Evolutionary conservation across 2,329 filamentous ascomycete genomes (phyloP).

Genomic region (Thielaviopsis euricoi): DNA sequence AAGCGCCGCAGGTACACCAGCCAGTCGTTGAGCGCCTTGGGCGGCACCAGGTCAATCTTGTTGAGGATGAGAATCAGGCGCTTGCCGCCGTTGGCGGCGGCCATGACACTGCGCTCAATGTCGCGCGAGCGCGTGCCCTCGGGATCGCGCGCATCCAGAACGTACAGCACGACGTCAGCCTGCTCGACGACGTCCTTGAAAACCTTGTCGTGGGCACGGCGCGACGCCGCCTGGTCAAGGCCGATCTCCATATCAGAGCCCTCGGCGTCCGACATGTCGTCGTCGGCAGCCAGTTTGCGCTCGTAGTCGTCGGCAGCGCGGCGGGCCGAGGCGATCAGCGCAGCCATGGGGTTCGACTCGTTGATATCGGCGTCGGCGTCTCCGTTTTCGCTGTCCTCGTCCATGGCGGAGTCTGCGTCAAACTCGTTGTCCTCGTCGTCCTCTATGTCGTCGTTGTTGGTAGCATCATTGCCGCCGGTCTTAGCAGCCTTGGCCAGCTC

Average conservation of each 20-base stretch:
- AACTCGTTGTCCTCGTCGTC: slow-evolving; percentile 31
- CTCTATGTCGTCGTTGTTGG: slow-evolving; percentile 29
- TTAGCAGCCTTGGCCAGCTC: slow-evolving; percentile 60
- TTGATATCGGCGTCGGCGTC: slow-evolving; percentile 42
- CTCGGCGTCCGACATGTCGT: slow-evolving; percentile 38
- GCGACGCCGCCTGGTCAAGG: slow-evolving; percentile 44
- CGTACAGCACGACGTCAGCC: slow-evolving; percentile 82
- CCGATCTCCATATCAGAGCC: slow-evolving; percentile 35
- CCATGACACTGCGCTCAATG: slow-evolving; percentile 80
- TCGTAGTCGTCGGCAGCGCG: slow-evolving; percentile 65
- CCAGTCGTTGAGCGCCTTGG: slow-evolving; percentile 70
- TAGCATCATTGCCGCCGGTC: slow-evolving; percentile 38
- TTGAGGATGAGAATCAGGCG: slow-evolving; percentile 82
- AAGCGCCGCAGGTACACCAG: slow-evolving; percentile 68
- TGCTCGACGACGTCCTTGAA: slow-evolving; percentile 86
- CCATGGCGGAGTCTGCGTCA: slow-evolving; percentile 29
- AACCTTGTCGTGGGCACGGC: slow-evolving; percentile 84
- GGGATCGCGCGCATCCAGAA: slow-evolving; percentile 81
- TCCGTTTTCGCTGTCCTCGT: slow-evolving; percentile 32
- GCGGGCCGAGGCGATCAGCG: slow-evolving; percentile 70
- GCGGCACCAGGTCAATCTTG: slow-evolving; percentile 86
- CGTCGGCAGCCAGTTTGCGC: slow-evolving; percentile 41
- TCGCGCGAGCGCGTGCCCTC: slow-evolving; percentile 81
- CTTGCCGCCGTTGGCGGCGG: slow-evolving; percentile 69
- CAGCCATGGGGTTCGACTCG: slow-evolving; percentile 74